Base-by-base conservation (phyloP, 257 asterid genomes). In the Jaltomata sinuosa region DNA sequence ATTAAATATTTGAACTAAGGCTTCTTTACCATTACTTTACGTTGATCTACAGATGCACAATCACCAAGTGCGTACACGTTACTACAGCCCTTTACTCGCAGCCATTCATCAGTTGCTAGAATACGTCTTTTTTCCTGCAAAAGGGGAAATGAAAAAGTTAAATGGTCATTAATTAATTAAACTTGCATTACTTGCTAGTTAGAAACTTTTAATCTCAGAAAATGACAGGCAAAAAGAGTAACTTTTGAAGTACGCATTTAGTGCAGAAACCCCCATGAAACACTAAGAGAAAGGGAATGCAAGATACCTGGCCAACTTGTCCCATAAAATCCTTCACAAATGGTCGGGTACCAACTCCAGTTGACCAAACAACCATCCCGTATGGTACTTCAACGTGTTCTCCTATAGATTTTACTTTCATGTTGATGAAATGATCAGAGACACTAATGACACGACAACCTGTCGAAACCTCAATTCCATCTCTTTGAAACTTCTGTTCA, bases 341-440 rank as follows among this genome's bases (percentile, higher is more conserved):
- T 59, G 97, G 98, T 47, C 98, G 97, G 83, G 98, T 93, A 77
- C 99, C 99, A 65, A 96, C 91, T 64, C 99, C 99, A 83, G 98
- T 96, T 65, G 99, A 93, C 99, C 99, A 96, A 57, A 96, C 98
- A 89, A 90, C 94, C 98, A 93, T 93, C 57, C 99, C 99, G 86
- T 96, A 96, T 6, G 99, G 98, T 89, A 91, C 90, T 34, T 92
- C 87, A 84, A 93, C 86, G 22, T 91, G 83, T 74, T 83, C 87
- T 81, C 98, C 99, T 68, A 90, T 90, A 90, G 93, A 94, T 34
- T 90, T 77, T 85, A 90, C 96, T 87, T 94, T 96, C 34, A 92
- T 88, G 71, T 91, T 89, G 84, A 96, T 93, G 77, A 92, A 97
- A 85, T 92, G 87, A 85, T 93, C 97, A 59, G 99, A 88, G 34